A percentile compares a stretch with the other conserved stretches of the same genome.
Conservation (phyloP, 768 basidiomycete species). For the Coprinopsis cinerea region DNA sequence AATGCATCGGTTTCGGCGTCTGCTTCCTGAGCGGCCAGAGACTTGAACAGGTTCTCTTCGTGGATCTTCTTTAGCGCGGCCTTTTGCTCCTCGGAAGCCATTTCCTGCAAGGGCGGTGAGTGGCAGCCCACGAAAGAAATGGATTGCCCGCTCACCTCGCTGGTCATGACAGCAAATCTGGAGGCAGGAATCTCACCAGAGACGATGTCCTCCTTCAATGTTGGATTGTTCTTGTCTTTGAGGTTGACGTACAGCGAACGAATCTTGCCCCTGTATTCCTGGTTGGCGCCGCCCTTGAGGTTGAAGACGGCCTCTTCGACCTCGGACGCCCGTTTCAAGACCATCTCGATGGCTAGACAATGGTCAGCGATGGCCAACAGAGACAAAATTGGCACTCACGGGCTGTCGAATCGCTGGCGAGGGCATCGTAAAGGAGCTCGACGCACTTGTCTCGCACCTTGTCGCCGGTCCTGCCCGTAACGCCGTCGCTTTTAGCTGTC, state of each 20-base stretch:
- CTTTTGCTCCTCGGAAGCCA: slow-evolving; percentile 92
- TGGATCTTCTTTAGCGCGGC: slow-evolving; percentile 77
- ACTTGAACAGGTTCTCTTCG: slow-evolving; percentile 84
- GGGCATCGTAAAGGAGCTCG: slow-evolving; percentile 87
- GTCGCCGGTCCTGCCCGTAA: slow-evolving; percentile 59
- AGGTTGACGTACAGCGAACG: slow-evolving; percentile 88
- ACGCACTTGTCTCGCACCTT: slow-evolving; percentile 80
- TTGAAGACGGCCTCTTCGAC: slow-evolving; percentile 65
- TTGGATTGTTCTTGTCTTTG: slow-evolving; percentile 92
- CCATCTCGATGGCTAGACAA: slow-evolving; percentile 58
- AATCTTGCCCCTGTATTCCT: slow-evolving; percentile 70
- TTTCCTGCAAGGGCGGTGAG: slow-evolving; percentile 51
- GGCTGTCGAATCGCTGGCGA: slow-evolving; percentile 80
- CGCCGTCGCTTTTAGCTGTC: slow-evolving; percentile 65
- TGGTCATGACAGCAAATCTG: slow-evolving; percentile 74
- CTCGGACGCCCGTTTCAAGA: slow-evolving; percentile 57
- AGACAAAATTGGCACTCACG: slow-evolving; percentile 49
- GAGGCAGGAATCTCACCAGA: slow-evolving; percentile 69
- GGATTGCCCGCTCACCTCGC: slow-evolving; percentile 56
- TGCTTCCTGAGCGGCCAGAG: slow-evolving; percentile 82
- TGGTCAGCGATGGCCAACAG: background rate
- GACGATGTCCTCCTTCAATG: slow-evolving; percentile 77
- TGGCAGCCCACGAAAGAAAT: background rate
- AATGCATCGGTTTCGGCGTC: slow-evolving; percentile 97
- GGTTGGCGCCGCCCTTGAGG: slow-evolving; percentile 38